Conservation (phyloP, 148 eudicot species). For the Rhododendron vialii region DNA sequence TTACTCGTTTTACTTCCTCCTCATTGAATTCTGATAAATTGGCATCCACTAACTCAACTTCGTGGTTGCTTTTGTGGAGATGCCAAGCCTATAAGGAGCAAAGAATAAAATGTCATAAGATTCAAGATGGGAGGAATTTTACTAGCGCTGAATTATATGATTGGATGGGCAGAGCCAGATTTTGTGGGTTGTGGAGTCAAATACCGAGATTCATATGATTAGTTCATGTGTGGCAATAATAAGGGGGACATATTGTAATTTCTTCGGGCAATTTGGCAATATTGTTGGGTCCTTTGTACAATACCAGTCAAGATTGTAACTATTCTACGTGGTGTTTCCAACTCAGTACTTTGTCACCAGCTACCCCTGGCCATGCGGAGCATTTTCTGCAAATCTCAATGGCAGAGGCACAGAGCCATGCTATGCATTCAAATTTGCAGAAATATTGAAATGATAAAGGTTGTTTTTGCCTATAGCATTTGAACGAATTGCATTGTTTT, state of each 20-base stretch:
- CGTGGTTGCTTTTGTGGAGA: slow-evolving; percentile 54
- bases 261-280: too few relatives aligned
- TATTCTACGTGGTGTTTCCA: too few relatives aligned
- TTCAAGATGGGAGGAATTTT: background rate
- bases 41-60: slow-evolving; percentile 54
- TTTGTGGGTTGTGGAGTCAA: background rate
- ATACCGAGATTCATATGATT: background rate
- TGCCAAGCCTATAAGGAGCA: slow-evolving; percentile 54
- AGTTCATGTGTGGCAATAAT: background rate
- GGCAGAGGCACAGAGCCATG: background rate
- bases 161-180: background rate
- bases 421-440: background rate
- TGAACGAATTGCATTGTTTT: background rate
- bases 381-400: background rate
- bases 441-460: background rate
- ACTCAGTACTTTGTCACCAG: too few relatives aligned
- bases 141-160: background rate
- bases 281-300: too few relatives aligned
- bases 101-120: background rate
- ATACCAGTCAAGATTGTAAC: too few relatives aligned
- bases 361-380: background rate
- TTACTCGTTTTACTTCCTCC: slow-evolving; percentile 61
- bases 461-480: background rate
- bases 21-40: slow-evolving; percentile 39
- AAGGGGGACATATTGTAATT: background rate